Percentiles rank a stretch among this genome's conserved stretches.
These are phyloP conservation scores for Phialocephala subalpina DNA, from an alignment of 2,329 filamentous ascomycete species.

Conservation along the genomic window DNA sequence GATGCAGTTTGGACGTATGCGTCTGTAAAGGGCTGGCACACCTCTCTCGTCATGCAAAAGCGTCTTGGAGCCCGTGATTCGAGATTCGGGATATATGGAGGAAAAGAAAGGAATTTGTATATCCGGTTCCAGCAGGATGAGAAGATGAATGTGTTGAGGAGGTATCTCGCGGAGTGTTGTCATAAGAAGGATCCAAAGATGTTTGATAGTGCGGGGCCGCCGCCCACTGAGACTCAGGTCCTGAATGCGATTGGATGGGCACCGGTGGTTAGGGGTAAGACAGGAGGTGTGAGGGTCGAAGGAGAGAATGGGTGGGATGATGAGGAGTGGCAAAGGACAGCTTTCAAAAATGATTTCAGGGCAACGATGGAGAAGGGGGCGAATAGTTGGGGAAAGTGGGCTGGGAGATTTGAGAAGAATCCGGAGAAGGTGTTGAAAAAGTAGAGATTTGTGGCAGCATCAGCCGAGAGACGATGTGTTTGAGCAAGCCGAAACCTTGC, in stretches of 20 bases:
- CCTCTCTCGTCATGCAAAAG: slow-evolving; percentile 14
- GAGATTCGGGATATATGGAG: slow-evolving; percentile 12
- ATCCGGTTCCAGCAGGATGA: slow-evolving; percentile 15
- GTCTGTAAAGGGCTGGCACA: slow-evolving; percentile 33
- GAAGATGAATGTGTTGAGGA: slow-evolving; percentile 8
- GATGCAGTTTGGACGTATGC: slow-evolving; percentile 44
- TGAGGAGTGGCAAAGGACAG: slow-evolving; percentile 26
- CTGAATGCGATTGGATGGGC: slow-evolving; percentile 27
- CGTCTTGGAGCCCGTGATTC: slow-evolving; percentile 11
- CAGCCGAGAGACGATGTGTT: too few relatives aligned
- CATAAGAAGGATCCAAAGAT: slow-evolving; percentile 19
- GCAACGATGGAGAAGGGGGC: slow-evolving; percentile 21
- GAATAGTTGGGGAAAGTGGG: slow-evolving; percentile 21
- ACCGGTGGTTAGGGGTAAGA: slow-evolving; percentile 18
- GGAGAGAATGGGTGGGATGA: slow-evolving; percentile 22
- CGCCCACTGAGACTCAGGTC: slow-evolving; percentile 25
- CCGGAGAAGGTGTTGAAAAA: slow-evolving; percentile 22
- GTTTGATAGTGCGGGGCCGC: slow-evolving; percentile 24
- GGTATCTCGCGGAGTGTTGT: slow-evolving; percentile 19
- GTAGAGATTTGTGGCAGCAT: slow-evolving; percentile 2
- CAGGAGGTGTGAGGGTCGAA: slow-evolving; percentile 10
- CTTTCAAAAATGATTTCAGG: slow-evolving; percentile 19
- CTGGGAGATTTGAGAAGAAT: slow-evolving; percentile 26
- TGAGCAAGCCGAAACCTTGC: too few relatives aligned
- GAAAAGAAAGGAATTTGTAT: slow-evolving; percentile 12